These are phyloP conservation scores for Gossypium mustelinum DNA, from an alignment of 345 rosid genomes.

Conservation along the genomic window DNA sequence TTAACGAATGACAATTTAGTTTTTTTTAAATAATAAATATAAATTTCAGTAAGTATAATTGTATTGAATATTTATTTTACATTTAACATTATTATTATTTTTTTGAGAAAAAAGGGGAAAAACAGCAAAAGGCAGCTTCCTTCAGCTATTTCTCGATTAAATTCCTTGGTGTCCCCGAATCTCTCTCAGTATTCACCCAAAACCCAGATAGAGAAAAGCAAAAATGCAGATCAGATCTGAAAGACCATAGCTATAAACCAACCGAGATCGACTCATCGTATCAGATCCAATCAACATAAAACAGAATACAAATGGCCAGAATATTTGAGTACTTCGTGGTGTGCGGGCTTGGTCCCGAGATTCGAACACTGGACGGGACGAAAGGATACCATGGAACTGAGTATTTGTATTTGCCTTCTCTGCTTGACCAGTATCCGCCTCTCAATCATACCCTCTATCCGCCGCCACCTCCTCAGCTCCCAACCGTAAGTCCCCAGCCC, in stretches of 20 bases:
- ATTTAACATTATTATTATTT: background rate
- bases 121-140: background rate
- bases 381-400: constrained; percentile 77
- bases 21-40: too few species aligned
- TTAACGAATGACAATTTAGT: too few species aligned
- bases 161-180: background rate
- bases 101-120: background rate
- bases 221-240: constrained; percentile 12
- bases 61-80: background rate
- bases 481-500: constrained; percentile 47
- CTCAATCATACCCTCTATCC: constrained; percentile 64
- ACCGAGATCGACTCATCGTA: background rate
- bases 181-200: background rate
- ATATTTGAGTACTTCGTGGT: constrained; percentile 94
- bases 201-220: background rate
- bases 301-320: constrained; percentile 39
- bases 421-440: constrained; percentile 85
- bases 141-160: background rate
- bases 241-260: background rate
- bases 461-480: constrained; percentile 93
- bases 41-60: too few species aligned
- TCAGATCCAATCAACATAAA: background rate
- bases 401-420: constrained; percentile 58
- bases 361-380: constrained; percentile 77
- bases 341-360: constrained; percentile 92